A percentile compares a stretch with the other conserved stretches of the same genome.
These are phyloP conservation scores for Danielia oregonensis DNA, from an alignment of 805 yeast genomes.

Conservation along the genomic window DNA sequence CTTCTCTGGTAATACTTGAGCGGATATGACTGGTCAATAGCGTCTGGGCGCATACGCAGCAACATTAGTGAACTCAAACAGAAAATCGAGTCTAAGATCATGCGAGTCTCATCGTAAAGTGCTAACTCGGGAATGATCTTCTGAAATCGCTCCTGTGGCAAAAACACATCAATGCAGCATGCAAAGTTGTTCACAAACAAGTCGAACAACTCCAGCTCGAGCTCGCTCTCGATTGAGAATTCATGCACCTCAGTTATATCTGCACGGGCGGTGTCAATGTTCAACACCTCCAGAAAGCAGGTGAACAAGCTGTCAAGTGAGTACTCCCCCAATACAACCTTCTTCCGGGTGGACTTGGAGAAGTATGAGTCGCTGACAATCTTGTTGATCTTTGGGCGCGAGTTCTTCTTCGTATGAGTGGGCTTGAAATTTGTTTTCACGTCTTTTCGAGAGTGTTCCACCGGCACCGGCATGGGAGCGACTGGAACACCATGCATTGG, in stretches of 20 bases:
- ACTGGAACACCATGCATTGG: neutral
- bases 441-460: neutral
- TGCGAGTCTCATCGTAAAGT: slow-evolving; percentile 34
- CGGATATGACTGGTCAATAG: slow-evolving; percentile 28
- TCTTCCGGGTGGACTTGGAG: slow-evolving; percentile 1
- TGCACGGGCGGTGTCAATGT: slow-evolving; percentile 13
- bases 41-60: slow-evolving; percentile 26
- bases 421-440: slow-evolving; percentile 27
- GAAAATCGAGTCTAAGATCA: slow-evolving; percentile 35
- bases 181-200: slow-evolving; percentile 29
- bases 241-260: slow-evolving; percentile 6
- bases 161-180: slow-evolving; percentile 29
- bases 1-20: slow-evolving; percentile 36
- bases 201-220: slow-evolving; percentile 32
- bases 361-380: slow-evolving; percentile 15
- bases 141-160: slow-evolving; percentile 26
- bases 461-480: neutral
- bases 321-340: slow-evolving; percentile 17
- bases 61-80: slow-evolving; percentile 35
- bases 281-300: slow-evolving; percentile 21
- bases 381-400: slow-evolving; percentile 36
- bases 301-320: slow-evolving; percentile 22
- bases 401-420: slow-evolving; percentile 32
- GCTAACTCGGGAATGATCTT: slow-evolving; percentile 35
- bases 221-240: slow-evolving; percentile 14